Conservation (phyloP, 192 early-diverging fungal species). For the Linnemannia exigua region DNA sequence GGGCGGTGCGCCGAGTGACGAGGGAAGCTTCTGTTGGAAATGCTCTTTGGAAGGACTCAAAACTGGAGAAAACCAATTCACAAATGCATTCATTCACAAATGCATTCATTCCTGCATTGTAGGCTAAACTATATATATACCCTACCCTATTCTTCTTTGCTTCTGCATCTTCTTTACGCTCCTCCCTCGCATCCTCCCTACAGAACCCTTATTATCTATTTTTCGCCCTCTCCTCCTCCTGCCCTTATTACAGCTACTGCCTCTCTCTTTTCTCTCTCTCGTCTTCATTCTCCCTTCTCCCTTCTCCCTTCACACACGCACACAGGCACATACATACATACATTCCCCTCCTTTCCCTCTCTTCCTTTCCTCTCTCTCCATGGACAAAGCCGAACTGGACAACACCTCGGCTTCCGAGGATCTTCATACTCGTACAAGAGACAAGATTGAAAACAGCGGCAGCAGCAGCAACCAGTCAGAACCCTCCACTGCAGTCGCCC, state of each 20-base stretch:
- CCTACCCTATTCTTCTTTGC: background rate
- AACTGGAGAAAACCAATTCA: no score
- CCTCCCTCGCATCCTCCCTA: background rate
- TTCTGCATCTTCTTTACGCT: constrained; percentile 12
- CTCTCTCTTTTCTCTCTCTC: background rate
- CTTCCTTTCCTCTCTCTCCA: background rate
- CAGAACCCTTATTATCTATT: background rate
- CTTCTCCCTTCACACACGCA: background rate
- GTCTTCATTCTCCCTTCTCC: background rate
- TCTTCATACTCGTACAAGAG: background rate
- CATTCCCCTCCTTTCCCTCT: background rate
- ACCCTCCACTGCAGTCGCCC: constrained; percentile 10
- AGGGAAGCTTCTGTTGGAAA: no score
- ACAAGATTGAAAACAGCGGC: constrained; percentile 4
- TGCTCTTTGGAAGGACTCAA: no score
- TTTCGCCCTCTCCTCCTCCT: background rate
- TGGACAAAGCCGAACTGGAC: constrained; percentile 36
- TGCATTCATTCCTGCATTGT: no score
- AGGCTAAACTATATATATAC: no score
- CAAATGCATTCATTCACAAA: no score
- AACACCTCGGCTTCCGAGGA: background rate
- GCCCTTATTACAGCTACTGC: background rate
- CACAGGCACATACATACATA: background rate
- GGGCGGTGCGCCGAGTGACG: no score
- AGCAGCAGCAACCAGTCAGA: constrained; percentile 12